phyloP scores from a whole-genome alignment of 805 yeast genomes.

The Saccharomycopsis javanensis region DNA sequence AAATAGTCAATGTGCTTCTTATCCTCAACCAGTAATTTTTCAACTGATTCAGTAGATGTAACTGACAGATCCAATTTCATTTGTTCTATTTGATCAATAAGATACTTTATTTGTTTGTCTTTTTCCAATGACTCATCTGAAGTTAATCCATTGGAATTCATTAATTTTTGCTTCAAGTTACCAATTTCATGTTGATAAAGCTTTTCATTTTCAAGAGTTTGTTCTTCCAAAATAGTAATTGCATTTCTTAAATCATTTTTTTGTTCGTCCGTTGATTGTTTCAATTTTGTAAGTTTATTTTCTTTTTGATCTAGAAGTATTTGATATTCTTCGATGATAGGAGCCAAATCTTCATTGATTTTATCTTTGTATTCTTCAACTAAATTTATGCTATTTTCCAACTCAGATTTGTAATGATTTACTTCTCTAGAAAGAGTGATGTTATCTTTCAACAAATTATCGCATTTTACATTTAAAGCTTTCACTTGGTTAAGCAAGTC shows the following conservation, averaged over 20 bases:
- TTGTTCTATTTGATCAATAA: neutral
- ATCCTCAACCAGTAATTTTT: neutral
- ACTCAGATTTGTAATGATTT: conserved; percentile 23
- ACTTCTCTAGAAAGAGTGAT: conserved; percentile 5
- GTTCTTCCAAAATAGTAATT: conserved; percentile 43
- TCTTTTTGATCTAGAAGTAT: conserved; percentile 36
- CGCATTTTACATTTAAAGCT: conserved; percentile 4
- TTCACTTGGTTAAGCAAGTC: conserved; percentile 2
- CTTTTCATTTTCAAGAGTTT: conserved; percentile 45
- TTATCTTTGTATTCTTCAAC: conserved; percentile 39
- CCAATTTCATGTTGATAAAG: conserved; percentile 38
- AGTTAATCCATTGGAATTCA: neutral
- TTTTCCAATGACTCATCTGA: neutral
- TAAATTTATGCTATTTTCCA: conserved; percentile 36
- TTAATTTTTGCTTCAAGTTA: conserved; percentile 20
- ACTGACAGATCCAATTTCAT: neutral
- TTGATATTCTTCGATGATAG: conserved; percentile 39
- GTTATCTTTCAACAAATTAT: conserved; percentile 9
- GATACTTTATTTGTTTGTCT: neutral
- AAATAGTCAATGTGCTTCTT: neutral
- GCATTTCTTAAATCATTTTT: conserved; percentile 51
- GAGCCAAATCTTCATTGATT: conserved; percentile 37
- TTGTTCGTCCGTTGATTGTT: conserved; percentile 40
- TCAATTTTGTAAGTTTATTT: conserved; percentile 36
- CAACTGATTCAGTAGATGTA: neutral